Evolutionary conservation across 2,329 filamentous ascomycete genomes (phyloP).

Genomic region (Hypoxylon rubiginosum): DNA sequence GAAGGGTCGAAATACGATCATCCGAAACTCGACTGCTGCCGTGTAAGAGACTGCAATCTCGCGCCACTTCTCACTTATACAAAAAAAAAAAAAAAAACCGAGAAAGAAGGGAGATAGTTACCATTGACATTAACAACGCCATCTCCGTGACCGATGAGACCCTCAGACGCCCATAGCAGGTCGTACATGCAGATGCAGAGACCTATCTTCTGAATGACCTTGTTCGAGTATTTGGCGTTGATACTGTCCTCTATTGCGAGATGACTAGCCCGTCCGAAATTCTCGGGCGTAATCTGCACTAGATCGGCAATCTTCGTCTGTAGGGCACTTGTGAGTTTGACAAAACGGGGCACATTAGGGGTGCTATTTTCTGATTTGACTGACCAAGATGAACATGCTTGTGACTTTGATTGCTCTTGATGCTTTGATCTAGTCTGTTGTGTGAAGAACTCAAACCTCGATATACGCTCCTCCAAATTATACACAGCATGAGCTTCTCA

Average conservation of each 20-base stretch:
- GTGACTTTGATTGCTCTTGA: neutral
- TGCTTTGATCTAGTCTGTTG: neutral
- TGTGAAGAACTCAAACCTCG: neutral
- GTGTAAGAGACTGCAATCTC: constrained; percentile 8
- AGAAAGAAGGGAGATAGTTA: constrained; percentile 60
- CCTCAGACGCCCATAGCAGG: constrained; percentile 88
- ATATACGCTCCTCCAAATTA: too few species aligned
- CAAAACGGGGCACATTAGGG: neutral
- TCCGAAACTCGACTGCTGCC: constrained; percentile 83
- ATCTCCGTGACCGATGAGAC: constrained; percentile 91
- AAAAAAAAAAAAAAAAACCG: neutral
- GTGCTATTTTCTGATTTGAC: constrained; percentile 30
- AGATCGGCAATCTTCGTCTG: constrained; percentile 95
- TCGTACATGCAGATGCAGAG: constrained; percentile 96
- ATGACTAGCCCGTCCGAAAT: constrained; percentile 86
- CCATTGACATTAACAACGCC: constrained; percentile 96
- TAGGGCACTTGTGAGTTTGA: constrained; percentile 25
- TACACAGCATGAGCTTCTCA: neutral
- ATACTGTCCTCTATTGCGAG: constrained; percentile 96
- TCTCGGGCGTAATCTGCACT: constrained; percentile 89
- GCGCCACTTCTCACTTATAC: neutral
- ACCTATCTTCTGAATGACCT: constrained; percentile 93
- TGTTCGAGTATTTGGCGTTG: constrained; percentile 94
- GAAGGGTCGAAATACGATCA: constrained; percentile 95
- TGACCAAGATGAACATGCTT: constrained; percentile 66